These are phyloP conservation scores for Schwanniomyces polymorphus DNA, from an alignment of 805 yeast genomes.

Conservation along the genomic window DNA sequence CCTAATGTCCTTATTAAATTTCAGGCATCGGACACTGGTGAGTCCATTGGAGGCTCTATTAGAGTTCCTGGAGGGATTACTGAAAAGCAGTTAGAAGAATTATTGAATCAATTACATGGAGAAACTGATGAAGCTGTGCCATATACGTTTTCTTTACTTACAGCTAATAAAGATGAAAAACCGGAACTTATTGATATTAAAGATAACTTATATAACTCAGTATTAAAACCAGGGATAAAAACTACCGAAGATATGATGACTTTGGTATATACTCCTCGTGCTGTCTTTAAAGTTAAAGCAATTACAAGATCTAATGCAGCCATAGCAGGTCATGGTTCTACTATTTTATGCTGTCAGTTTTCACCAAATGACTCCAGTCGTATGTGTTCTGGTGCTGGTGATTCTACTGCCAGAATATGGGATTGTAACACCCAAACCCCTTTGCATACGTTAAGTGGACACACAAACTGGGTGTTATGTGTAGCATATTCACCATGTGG, in stretches of 20 bases:
- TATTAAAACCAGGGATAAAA: slow-evolving; percentile 81
- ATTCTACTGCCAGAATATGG: slow-evolving; percentile 94
- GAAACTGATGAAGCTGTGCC: slow-evolving; percentile 84
- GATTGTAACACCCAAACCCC: slow-evolving; percentile 96
- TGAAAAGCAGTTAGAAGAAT: slow-evolving; percentile 83
- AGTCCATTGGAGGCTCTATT: slow-evolving; percentile 74
- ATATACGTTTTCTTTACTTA: slow-evolving; percentile 73
- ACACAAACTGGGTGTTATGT: slow-evolving; percentile 90
- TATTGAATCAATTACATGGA: slow-evolving; percentile 76
- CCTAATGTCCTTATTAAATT: slow-evolving; percentile 88
- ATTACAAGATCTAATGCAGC: slow-evolving; percentile 90
- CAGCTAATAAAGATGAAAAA: slow-evolving; percentile 34
- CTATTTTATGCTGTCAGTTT: slow-evolving; percentile 88
- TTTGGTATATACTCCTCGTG: slow-evolving; percentile 88
- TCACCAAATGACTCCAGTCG: slow-evolving; percentile 85
- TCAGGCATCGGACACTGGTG: slow-evolving; percentile 93
- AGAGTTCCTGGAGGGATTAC: slow-evolving; percentile 90
- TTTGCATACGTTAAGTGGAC: slow-evolving; percentile 75
- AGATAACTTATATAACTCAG: slow-evolving; percentile 74
- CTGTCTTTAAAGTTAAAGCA: slow-evolving; percentile 89
- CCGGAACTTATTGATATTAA: slow-evolving; percentile 64
- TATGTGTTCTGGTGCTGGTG: slow-evolving; percentile 96
- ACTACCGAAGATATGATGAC: slow-evolving; percentile 94
- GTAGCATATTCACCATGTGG: slow-evolving; percentile 94
- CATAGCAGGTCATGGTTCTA: slow-evolving; percentile 93